A percentile compares a stretch with the other conserved stretches of the same genome.
Conservation (phyloP, 148 eudicot genomes). For the Agrostemma githago region DNA sequence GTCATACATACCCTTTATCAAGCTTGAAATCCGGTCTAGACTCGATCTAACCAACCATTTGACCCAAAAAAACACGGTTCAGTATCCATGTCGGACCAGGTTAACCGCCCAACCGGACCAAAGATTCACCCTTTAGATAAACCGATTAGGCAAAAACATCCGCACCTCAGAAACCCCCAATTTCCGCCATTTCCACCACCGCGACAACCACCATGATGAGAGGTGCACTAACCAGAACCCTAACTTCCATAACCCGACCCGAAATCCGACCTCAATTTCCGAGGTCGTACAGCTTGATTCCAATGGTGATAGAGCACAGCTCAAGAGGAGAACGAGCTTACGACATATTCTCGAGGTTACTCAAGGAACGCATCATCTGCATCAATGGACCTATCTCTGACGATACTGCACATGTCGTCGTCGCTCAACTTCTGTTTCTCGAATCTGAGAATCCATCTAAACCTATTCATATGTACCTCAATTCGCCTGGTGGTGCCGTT, state of each 20-base stretch:
- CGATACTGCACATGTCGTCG: slow-evolving; percentile 91
- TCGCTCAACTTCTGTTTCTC: slow-evolving; percentile 86
- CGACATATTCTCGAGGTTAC: slow-evolving; percentile 90
- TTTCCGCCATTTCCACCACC: background rate
- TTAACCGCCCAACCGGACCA: too few species aligned
- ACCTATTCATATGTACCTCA: slow-evolving; percentile 87
- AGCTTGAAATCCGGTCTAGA: too few species aligned
- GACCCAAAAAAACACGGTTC: too few species aligned
- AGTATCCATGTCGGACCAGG: too few species aligned
- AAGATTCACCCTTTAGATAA: too few species aligned
- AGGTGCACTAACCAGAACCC: background rate
- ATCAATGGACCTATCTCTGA: slow-evolving; percentile 87
- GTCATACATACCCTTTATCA: too few species aligned
- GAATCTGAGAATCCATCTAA: slow-evolving; percentile 96
- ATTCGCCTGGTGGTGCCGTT: slow-evolving; percentile 98
- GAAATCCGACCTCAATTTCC: background rate
- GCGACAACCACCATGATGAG: background rate
- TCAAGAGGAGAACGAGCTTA: slow-evolving; percentile 91
- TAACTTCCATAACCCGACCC: background rate
- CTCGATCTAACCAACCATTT: too few species aligned
- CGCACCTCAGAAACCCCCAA: background rate
- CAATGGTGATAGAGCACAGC: slow-evolving; percentile 96
- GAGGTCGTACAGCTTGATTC: slow-evolving; percentile 49
- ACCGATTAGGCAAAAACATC: background rate
- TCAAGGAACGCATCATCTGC: slow-evolving; percentile 86